Conservation (phyloP, 495 filamentous ascomycete genomes). For the Neurospora sp. region DNA sequence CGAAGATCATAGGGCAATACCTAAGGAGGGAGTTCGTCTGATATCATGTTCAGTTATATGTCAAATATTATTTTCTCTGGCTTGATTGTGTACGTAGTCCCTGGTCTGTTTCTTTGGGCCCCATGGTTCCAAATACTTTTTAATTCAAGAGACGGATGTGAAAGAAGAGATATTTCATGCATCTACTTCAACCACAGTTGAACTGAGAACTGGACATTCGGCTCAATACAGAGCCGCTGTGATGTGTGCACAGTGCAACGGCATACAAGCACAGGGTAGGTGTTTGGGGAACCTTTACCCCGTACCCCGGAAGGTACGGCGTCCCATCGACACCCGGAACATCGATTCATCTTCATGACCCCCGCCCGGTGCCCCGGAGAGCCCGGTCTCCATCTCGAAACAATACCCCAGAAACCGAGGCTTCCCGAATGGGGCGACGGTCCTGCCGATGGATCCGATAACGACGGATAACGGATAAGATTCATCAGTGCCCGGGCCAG, state of each 20-base stretch:
- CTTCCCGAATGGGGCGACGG: neutral
- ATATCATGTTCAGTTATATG: neutral
- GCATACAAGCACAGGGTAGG: neutral
- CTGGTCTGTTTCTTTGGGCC: neutral
- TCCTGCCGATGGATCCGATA: neutral
- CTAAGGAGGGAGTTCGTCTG: neutral
- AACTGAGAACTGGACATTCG: neutral
- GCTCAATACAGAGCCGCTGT: neutral
- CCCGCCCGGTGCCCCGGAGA: neutral
- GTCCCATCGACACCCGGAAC: neutral
- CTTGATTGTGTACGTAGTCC: neutral
- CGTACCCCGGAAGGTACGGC: neutral
- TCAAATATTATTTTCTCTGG: neutral
- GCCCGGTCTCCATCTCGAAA: neutral
- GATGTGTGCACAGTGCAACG: neutral
- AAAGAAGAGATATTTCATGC: neutral
- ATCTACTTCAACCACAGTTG: neutral
- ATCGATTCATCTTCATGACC: neutral
- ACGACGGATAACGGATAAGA: neutral
- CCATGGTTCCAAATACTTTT: neutral
- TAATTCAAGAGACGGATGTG: neutral
- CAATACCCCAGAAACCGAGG: neutral
- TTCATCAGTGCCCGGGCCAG: neutral
- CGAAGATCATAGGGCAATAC: neutral
- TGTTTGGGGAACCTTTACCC: neutral